Evolutionary conservation across 306 rosid genomes (phyloP), one percentile per base, ranked within the genome.

Genomic region (Mimosa pudica): DNA sequence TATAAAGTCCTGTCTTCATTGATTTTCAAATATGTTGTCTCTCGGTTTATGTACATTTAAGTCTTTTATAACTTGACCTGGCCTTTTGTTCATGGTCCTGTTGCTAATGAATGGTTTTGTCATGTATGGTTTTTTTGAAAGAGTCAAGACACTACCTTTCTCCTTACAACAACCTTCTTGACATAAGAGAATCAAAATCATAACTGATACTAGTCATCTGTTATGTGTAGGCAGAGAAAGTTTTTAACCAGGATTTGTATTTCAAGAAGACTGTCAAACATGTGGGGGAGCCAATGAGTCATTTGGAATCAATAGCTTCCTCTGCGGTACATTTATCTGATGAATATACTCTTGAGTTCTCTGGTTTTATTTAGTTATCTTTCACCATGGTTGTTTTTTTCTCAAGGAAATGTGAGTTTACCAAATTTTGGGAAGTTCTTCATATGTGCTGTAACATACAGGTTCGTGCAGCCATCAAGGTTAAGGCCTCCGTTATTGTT

Each of bases 381-480:
- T 11, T 48, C 14, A 14, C 18, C 42, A n/a, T 17, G 36, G 48
- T 77, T 33, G 60, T 68, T 70, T 46, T 33, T 79, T 61, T 5
- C 7, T 38, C 24, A 48, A 78, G 18, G 72, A n/a, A 64, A 42
- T 63, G 18, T 73, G 52, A 64, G 63, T 54, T 52, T 20, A 73
- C 44, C 30, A 73, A n/a, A 74, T 57, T 32, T 44, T 72, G 36
- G 61, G 66, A 70, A 57, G 46, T 65, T 71, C 73, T 16, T 65
- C 36, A 60, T 54, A n/a, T 83, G 51, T 67, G 64, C 73, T 58
- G 17, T 51, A 83, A 74, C 38, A 13, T 85, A 42, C 78, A 93
- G 98, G 98, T 93, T 33, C 88, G 98, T 51, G 98, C 98, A 66
- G 98, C 98, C 77, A 91, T 93, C 81, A 93, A 93, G 90, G 98